Evolutionary conservation across 192 early-diverging fungal species (phyloP).

Genomic region (Dissophora globulifera): DNA sequence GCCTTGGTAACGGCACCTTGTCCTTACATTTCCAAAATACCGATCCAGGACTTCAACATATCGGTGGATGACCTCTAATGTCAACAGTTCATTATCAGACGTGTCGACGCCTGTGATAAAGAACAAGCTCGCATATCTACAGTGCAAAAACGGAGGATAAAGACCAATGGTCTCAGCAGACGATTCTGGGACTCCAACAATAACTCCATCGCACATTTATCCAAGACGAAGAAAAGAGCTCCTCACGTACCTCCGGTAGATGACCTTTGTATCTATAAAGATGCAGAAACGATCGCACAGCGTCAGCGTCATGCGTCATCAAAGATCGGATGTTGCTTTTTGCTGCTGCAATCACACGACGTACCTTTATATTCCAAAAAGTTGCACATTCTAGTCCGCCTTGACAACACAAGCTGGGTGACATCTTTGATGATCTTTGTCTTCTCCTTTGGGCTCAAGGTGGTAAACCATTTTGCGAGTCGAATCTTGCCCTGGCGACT

Average conservation of each 20-base stretch:
- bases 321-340: too few species aligned
- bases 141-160: neutral
- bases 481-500: conserved; percentile 87
- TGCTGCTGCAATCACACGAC: neutral
- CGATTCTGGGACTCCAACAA: too few species aligned
- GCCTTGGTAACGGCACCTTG: too few species aligned
- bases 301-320: too few species aligned
- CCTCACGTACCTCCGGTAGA: conserved; percentile 65
- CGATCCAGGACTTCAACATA: conserved; percentile 98
- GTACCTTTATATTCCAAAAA: conserved; percentile 95
- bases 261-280: conserved; percentile 68
- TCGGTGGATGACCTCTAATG: conserved; percentile 96
- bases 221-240: neutral
- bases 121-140: conserved; percentile 94
- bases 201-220: too few species aligned
- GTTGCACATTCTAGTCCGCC: conserved; percentile 97
- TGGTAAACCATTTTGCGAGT: conserved; percentile 85
- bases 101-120: conserved; percentile 96
- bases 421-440: conserved; percentile 94
- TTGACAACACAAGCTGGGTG: conserved; percentile 85
- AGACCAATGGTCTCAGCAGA: too few species aligned
- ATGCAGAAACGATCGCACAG: too few species aligned
- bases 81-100: conserved; percentile 94
- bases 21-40: conserved; percentile 93
- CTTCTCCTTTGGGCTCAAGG: conserved; percentile 89